phyloP scores from a whole-genome alignment of 2,329 filamentous ascomycete genomes.

The Ceratocystis lukuohia region DNA sequence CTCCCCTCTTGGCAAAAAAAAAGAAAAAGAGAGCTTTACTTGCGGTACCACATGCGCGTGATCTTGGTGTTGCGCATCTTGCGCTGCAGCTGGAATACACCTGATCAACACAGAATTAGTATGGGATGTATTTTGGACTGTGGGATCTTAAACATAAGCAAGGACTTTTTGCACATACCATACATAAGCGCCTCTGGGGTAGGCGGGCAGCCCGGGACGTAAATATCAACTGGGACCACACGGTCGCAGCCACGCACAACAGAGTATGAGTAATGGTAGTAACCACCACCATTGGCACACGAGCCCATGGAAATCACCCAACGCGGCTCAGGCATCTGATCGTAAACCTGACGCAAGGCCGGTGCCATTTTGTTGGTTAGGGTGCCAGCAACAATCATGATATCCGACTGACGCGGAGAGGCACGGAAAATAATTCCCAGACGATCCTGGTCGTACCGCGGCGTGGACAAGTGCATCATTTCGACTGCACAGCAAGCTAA shows the following conservation, averaged over 20 bases:
- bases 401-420: conserved; percentile 74
- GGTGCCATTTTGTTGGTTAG: conserved; percentile 95
- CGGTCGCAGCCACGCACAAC: conserved; percentile 64
- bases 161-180: conserved; percentile 26
- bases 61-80: conserved; percentile 54
- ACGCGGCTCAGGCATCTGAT: conserved; percentile 85
- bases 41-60: conserved; percentile 45
- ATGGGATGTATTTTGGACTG: background rate
- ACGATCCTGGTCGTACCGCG: conserved; percentile 79
- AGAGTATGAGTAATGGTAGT: conserved; percentile 77
- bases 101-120: conserved; percentile 1
- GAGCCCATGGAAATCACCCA: conserved; percentile 79
- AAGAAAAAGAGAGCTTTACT: conserved; percentile 27
- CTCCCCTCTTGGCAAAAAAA: too few relatives aligned
- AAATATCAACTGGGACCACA: conserved; percentile 67
- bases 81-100: conserved; percentile 60
- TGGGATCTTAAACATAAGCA: background rate
- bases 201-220: conserved; percentile 61
- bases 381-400: conserved; percentile 89
- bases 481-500: conserved; percentile 81
- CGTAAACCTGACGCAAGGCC: conserved; percentile 78
- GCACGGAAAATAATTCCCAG: conserved; percentile 84
- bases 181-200: conserved; percentile 51
- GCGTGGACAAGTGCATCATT: conserved; percentile 85
- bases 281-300: conserved; percentile 73